These are phyloP conservation scores for Saccharomycopsis malanga DNA, from an alignment of 805 yeast species.

Conservation along the genomic window DNA sequence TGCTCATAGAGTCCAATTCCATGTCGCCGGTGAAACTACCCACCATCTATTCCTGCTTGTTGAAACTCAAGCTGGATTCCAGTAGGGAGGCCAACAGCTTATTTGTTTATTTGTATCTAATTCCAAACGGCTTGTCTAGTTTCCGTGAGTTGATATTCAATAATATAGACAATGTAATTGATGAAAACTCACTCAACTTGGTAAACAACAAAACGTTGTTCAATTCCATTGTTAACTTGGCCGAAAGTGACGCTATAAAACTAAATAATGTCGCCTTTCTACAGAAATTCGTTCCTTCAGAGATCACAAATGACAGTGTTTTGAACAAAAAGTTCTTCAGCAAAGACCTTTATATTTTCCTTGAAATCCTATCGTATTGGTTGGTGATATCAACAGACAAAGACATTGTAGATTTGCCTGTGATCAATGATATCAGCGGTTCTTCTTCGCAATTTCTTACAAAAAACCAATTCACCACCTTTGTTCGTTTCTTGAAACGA, in stretches of 20 bases:
- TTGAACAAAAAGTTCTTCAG: constrained; percentile 23
- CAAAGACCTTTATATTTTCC: constrained; percentile 39
- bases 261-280: constrained; percentile 19
- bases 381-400: constrained; percentile 59
- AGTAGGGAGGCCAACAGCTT: constrained; percentile 31
- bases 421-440: background rate
- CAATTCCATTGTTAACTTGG: constrained; percentile 1
- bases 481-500: constrained; percentile 43
- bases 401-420: constrained; percentile 33
- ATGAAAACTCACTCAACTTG: constrained; percentile 17
- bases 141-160: constrained; percentile 28
- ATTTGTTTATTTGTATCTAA: constrained; percentile 28
- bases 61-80: constrained; percentile 33
- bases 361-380: constrained; percentile 62
- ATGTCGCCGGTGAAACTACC: constrained; percentile 24
- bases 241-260: constrained; percentile 11
- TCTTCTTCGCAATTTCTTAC: constrained; percentile 36
- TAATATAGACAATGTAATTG: constrained; percentile 12
- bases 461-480: constrained; percentile 32
- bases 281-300: constrained; percentile 13
- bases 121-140: constrained; percentile 34
- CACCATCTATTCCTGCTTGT: constrained; percentile 29
- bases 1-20: background rate
- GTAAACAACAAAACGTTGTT: constrained; percentile 8
- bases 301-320: background rate